Conservation (phyloP, 169 alveolate genomes). For the Plasmodium reichenowi region DNA sequence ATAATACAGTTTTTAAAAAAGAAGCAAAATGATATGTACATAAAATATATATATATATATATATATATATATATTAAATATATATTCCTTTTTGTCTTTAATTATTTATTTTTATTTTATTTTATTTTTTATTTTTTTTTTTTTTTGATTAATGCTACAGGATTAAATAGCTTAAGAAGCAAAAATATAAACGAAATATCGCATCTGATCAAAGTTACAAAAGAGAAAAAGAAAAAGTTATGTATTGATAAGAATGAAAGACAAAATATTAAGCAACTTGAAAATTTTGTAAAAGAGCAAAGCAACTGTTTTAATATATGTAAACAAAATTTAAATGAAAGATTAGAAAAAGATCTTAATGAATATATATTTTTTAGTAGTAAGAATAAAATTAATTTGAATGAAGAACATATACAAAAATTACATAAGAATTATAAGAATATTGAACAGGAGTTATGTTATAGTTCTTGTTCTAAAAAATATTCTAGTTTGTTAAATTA, state of each 20-base stretch:
- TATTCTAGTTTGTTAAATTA: slow-evolving; percentile 11
- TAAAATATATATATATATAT: no score
- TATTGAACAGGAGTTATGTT: slow-evolving; percentile 47
- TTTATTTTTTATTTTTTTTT: neutral
- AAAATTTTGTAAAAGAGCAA: slow-evolving; percentile 47
- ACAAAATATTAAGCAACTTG: slow-evolving; percentile 23
- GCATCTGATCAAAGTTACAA: slow-evolving; percentile 24
- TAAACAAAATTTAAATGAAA: slow-evolving; percentile 27
- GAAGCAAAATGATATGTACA: no score
- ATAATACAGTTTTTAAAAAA: neutral
- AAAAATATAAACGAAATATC: slow-evolving; percentile 43
- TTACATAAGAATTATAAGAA: slow-evolving; percentile 39
- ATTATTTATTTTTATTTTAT: neutral
- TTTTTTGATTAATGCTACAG: neutral
- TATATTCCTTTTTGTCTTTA: neutral
- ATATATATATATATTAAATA: neutral
- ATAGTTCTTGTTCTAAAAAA: slow-evolving; percentile 35
- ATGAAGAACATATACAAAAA: slow-evolving; percentile 33
- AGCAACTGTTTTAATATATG: slow-evolving; percentile 32
- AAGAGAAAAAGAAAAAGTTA: slow-evolving; percentile 32
- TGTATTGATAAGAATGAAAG: slow-evolving; percentile 8
- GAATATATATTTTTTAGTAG: slow-evolving; percentile 30
- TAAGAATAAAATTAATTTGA: slow-evolving; percentile 28
- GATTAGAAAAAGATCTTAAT: slow-evolving; percentile 40
- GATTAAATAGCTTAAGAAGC: slow-evolving; percentile 57